phyloP scores from a whole-genome alignment of 257 asterid genomes.

The Capsicum pubescens region DNA sequence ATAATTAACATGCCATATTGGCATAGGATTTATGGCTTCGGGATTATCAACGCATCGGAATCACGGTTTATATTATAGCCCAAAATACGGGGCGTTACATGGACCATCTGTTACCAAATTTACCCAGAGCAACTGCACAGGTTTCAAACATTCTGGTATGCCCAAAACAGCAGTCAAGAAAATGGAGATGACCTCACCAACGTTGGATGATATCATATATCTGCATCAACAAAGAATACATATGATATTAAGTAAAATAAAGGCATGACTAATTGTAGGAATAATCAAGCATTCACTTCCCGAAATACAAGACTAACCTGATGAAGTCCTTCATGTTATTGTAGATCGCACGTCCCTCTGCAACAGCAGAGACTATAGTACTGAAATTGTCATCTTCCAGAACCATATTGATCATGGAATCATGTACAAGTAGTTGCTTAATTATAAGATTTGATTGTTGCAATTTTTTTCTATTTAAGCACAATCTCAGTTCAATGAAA shows the following conservation, averaged over 20 bases:
- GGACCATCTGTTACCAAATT: slow-evolving; percentile 88
- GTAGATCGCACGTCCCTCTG: slow-evolving; percentile 90
- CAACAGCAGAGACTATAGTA: slow-evolving; percentile 82
- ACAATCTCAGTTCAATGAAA: too few species aligned
- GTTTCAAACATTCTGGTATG: slow-evolving; percentile 87
- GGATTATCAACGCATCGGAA: too few species aligned
- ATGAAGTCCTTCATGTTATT: slow-evolving; percentile 95
- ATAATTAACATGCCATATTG: too few species aligned
- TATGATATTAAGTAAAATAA: neutral
- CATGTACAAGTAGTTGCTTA: too few species aligned
- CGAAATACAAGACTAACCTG: slow-evolving; percentile 47
- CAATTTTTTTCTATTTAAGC: too few species aligned
- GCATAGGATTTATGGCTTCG: too few species aligned
- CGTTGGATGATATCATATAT: slow-evolving; percentile 90
- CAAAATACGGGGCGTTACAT: too few species aligned
- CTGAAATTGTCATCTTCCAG: slow-evolving; percentile 94
- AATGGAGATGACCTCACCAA: slow-evolving; percentile 89
- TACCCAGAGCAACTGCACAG: slow-evolving; percentile 94
- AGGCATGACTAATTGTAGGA: neutral
- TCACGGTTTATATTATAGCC: too few species aligned
- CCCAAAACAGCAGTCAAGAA: slow-evolving; percentile 88
- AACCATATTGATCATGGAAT: too few species aligned
- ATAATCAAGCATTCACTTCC: neutral
- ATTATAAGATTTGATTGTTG: too few species aligned
- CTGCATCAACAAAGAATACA: slow-evolving; percentile 43